These are phyloP conservation scores for Coprinopsis cinerea DNA, from an alignment of 768 basidiomycete genomes.

Conservation along the genomic window DNA sequence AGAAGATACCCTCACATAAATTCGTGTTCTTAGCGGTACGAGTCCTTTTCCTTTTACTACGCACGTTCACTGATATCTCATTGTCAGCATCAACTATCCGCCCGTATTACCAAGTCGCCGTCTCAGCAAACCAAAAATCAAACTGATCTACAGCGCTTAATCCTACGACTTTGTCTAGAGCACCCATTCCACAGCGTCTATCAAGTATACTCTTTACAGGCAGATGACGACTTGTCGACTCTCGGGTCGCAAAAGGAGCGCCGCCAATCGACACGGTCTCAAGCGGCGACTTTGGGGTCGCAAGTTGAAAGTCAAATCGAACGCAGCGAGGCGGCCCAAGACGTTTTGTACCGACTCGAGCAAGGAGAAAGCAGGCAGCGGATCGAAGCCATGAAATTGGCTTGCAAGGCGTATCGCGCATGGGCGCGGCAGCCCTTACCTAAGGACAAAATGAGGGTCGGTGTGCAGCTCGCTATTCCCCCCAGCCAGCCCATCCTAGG, in stretches of 20 bases:
- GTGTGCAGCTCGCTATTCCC: slow-evolving; percentile 13
- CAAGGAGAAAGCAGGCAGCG: slow-evolving; percentile 34
- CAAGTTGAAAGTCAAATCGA: slow-evolving; percentile 42
- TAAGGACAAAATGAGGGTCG: slow-evolving; percentile 23
- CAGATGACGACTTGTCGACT: slow-evolving; percentile 10
- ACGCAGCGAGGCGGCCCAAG: slow-evolving; percentile 57
- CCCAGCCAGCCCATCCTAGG: slow-evolving; percentile 31
- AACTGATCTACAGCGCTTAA: slow-evolving; percentile 50
- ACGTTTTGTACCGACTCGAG: slow-evolving; percentile 52
- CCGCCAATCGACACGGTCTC: too few relatives aligned
- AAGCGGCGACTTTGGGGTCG: too few relatives aligned
- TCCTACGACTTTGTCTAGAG: slow-evolving; percentile 75
- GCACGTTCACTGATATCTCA: neutral
- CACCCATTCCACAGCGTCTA: slow-evolving; percentile 95
- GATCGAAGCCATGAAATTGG: slow-evolving; percentile 46
- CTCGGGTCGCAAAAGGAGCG: too few relatives aligned
- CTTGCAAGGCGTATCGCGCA: slow-evolving; percentile 62
- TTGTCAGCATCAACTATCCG: slow-evolving; percentile 88
- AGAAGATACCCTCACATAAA: slow-evolving; percentile 74
- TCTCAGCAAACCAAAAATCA: slow-evolving; percentile 37
- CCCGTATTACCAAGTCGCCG: slow-evolving; percentile 59
- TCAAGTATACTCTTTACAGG: slow-evolving; percentile 71
- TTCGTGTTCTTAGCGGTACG: slow-evolving; percentile 81
- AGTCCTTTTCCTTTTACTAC: too few relatives aligned
- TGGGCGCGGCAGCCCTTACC: slow-evolving; percentile 66